A percentile compares a stretch with the other conserved stretches of the same genome.
Conservation (phyloP, 345 rosid species). For the Pseudoturritis turrita region DNA sequence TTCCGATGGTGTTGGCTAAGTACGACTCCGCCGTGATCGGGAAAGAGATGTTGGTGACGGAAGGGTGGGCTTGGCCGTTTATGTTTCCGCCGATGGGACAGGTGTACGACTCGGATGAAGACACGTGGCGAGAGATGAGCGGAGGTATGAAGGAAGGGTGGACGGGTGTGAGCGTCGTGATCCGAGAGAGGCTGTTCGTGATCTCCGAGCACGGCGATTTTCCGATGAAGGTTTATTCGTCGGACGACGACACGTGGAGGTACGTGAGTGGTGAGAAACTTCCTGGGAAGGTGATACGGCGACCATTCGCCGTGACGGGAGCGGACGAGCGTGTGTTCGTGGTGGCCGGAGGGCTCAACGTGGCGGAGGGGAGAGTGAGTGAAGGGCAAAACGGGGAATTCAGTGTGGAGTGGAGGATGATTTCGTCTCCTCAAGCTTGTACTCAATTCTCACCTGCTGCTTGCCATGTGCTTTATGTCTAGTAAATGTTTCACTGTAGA, state of each 20-base stretch:
- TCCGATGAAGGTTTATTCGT: constrained; percentile 53
- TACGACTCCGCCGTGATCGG: constrained; percentile 70
- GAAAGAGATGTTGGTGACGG: constrained; percentile 49
- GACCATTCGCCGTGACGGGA: constrained; percentile 53
- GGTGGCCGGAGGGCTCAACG: constrained; percentile 48
- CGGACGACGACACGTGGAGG: constrained; percentile 50
- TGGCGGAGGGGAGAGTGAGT: constrained; percentile 44
- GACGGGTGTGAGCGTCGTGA: constrained; percentile 56
- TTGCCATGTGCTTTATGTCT: constrained; percentile 61
- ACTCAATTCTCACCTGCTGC: constrained; percentile 44
- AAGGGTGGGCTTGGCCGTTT: constrained; percentile 91
- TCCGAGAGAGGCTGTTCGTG: constrained; percentile 42
- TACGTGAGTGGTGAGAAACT: constrained; percentile 51
- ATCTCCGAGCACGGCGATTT: constrained; percentile 65
- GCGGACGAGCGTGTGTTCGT: constrained; percentile 48
- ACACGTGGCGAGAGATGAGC: constrained; percentile 64
- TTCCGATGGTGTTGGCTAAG: constrained; percentile 41
- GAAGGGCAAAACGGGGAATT: constrained; percentile 31
- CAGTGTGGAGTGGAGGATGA: constrained; percentile 44
- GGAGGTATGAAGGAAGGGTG: constrained; percentile 70
- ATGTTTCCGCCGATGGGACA: constrained; percentile 52
- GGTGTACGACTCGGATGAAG: constrained; percentile 38
- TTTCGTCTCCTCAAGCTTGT: constrained; percentile 39
- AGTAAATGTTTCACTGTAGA: too few species aligned
- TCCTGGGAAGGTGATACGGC: constrained; percentile 39